Evolutionary conservation across 495 filamentous ascomycete genomes (phyloP), one percentile per base, ranked within the genome.

Genomic region (Aspergillus coremiiformis): DNA sequence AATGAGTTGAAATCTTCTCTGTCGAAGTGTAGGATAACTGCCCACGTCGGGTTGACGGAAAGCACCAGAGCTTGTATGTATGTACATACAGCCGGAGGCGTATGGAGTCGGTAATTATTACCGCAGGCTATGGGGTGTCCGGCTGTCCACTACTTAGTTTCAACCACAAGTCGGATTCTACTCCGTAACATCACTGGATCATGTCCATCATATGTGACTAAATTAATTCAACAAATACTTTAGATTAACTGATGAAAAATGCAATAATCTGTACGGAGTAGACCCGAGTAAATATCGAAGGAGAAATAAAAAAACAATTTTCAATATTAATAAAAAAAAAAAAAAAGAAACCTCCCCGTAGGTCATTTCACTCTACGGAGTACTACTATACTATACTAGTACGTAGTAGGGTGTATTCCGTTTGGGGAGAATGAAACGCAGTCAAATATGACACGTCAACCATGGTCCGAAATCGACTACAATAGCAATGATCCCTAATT

Each of bases 391-490:
- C n/a, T n/a, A n/a, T n/a, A n/a, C n/a, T n/a, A n/a, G n/a, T n/a
- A 11, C 9, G 11, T 41, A 41, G 37, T 27, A 45, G 42, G 21
- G 42, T 45, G 22, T 29, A 22, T 49, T 30, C 44, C 44, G 27
- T 15, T 1, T 6, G 11, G 33, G n/a, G 23, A 41, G 35, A 24
- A 41, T 49, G 32, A 48, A 47, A 53, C 44, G 26, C 30, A 48
- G 30, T 35, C 33, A 10, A 19, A 44, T 50, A 44, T 57, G 55
- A 58, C 55, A 58, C 55, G 55, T 58, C 55, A 54, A 54, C 55
- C 55, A 51, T 51, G 55, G 55, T 39, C 51, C 47, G 47, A 6
- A 54, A 51, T 41, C 47, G 47, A 54, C 51, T 42, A 58, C 14
- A 23, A 42, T 23, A 35, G 35, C 30, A 32, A 33, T 48, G 19